Evolutionary conservation across 1,284 basidiomycete species (phyloP), one percentile per base, ranked within the genome.

Genomic region (Thecaphora thlaspeos): DNA sequence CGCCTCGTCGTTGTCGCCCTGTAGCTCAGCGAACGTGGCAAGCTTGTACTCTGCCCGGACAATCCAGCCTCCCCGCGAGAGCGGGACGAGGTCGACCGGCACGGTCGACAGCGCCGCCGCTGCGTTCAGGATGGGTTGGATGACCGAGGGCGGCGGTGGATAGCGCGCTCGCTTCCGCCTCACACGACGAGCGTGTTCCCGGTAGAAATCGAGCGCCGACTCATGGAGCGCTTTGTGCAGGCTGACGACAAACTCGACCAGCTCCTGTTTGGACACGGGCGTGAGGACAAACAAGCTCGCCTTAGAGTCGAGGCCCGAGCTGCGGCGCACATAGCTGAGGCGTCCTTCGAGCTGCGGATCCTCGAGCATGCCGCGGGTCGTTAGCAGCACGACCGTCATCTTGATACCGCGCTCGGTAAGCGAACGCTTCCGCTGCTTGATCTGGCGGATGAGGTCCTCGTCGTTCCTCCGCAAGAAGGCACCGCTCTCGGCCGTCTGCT

Each of bases 21-120:
- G 81, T 68, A 96, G 88, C 79, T 98, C 94, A 0, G 93, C 91
- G 78, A 97, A 96, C 63, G 89, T 89, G 0, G 88, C 94, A 82
- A 94, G 88, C 80, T 97, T 98, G 82, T 91, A 97, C 77, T 95
- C 91, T 73, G 94, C 93, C 19, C 94, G 82, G n/a, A 94, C 90
- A 0, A 87, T 88, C 92, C 94, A 97, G 0, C 94, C 93, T 77
- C 91, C 88, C 0, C 88, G 83, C 17, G 87, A 81, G 7, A 97
- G 59, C 43, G 79, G 79, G 26, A 26, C 40, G 10, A 66, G 24
- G 9, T 63, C 63, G 34, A 46, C 53, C 10, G 55, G 21, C 17
- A 36, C 51, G 1, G 45, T 51, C 1, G 48, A 42, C 0, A 56
- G 41, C 14, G 56, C 48, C 12, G 39, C 43, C 2, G 68, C 45